Conservation (phyloP, 805 yeast genomes). For the Saturnispora ahearnii region DNA sequence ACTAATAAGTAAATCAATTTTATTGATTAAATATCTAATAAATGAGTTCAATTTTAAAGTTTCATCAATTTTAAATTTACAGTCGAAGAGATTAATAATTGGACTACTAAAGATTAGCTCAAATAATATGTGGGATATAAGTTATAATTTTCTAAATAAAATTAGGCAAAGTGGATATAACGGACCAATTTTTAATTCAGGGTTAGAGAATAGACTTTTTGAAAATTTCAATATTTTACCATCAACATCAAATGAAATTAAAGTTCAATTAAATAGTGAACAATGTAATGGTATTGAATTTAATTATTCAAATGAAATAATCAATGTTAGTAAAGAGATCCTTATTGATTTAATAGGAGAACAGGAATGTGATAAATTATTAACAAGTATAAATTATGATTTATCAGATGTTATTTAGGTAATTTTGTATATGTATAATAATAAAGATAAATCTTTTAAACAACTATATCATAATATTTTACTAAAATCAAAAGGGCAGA, state of each 20-base stretch:
- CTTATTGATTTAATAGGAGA: slow-evolving; percentile 59
- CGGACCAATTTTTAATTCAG: slow-evolving; percentile 18
- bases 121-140: slow-evolving; percentile 21
- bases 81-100: slow-evolving; percentile 26
- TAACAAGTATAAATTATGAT: slow-evolving; percentile 50
- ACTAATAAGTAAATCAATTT: slow-evolving; percentile 33
- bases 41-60: slow-evolving; percentile 20
- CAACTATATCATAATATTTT: neutral
- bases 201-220: slow-evolving; percentile 25
- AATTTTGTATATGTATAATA: neutral
- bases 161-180: slow-evolving; percentile 17
- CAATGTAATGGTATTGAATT: slow-evolving; percentile 53
- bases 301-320: slow-evolving; percentile 51
- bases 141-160: slow-evolving; percentile 19
- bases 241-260: slow-evolving; percentile 22
- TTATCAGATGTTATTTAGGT: slow-evolving; percentile 10
- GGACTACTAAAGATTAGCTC: slow-evolving; percentile 26
- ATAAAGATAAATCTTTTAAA: too few species aligned
- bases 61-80: slow-evolving; percentile 20
- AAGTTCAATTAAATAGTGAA: slow-evolving; percentile 19
- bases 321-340: slow-evolving; percentile 63
- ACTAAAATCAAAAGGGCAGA: neutral
- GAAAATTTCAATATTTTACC: slow-evolving; percentile 25
- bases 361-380: slow-evolving; percentile 73
- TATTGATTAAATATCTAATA: slow-evolving; percentile 29